phyloP scores from a whole-genome alignment of 495 filamentous ascomycete species.

The Penicillium ochrochloron region DNA sequence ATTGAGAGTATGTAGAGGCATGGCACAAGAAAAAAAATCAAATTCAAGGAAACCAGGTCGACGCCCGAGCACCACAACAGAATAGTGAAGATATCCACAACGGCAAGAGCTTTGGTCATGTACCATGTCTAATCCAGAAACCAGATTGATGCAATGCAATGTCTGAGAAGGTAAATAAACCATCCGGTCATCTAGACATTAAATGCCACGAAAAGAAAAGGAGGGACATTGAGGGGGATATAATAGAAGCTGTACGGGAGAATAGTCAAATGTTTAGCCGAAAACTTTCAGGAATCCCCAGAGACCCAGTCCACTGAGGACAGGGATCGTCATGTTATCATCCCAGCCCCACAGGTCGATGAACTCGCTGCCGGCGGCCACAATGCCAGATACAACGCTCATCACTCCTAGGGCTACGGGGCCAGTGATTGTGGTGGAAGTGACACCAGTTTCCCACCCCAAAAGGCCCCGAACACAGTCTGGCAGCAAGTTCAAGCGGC shows the following conservation, averaged over 20 bases:
- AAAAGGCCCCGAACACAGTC: constrained; percentile 52
- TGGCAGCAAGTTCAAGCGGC: constrained; percentile 66
- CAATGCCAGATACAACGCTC: constrained; percentile 84
- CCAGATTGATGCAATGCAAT: constrained; percentile 29
- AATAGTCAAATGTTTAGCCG: constrained; percentile 48
- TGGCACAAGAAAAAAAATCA: background rate
- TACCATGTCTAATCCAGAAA: constrained; percentile 24
- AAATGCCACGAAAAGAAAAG: constrained; percentile 10
- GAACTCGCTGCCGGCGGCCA: constrained; percentile 87
- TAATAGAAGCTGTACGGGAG: constrained; percentile 9
- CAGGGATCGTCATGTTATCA: constrained; percentile 95
- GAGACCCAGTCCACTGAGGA: constrained; percentile 85
- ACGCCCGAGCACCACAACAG: constrained; percentile 4
- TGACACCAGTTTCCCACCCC: constrained; percentile 45
- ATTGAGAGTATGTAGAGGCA: background rate
- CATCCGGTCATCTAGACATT: constrained; percentile 27
- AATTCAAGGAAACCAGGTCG: background rate
- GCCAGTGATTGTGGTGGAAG: constrained; percentile 60
- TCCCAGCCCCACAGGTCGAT: constrained; percentile 91
- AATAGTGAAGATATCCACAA: constrained; percentile 14
- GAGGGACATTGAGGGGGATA: background rate
- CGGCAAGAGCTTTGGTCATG: constrained; percentile 10
- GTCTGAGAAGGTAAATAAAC: constrained; percentile 14
- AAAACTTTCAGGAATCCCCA: constrained; percentile 95
- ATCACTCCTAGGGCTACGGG: constrained; percentile 78